Base-by-base conservation (phyloP, 768 basidiomycete genomes). In the Atractiella rhizophila region DNA sequence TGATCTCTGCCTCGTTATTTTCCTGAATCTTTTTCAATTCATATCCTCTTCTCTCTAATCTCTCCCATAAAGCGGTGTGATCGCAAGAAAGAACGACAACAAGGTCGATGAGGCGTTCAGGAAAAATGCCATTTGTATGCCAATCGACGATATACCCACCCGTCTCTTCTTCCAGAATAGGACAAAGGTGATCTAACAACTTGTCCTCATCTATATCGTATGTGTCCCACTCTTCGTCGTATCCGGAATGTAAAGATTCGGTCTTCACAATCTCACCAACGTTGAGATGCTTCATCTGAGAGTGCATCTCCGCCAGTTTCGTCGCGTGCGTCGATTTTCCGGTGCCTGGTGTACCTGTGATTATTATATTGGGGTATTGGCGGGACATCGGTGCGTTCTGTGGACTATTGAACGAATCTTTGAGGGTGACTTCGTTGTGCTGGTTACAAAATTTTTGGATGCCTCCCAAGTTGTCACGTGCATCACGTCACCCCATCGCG, bases 1-100 rank as follows among this genome's bases (percentile, higher is more conserved):
- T 91, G 54, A 98, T 96, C 62, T 98, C 91, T 11, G 86, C 85
- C 54, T 86, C 77, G 58, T 94, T 86, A 59, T 98, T 98, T 60
- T 98, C 91, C 56, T 86, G 78, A 4, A 98, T 81, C 61, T 98
- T 98, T 57, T 80, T 80, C 36, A 85, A 58, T 1, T 77, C 63
- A 56, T 96, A 96, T 8, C 69, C 68, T 46, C 86, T 94, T 56
- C 74, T 73, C 61, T 94, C 86, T 15, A 96, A 63, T 27, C 91
- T 69, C 11, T 79, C 71, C 80, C 91, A 96, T 23, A 98, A 60
- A 44, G 68, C 61, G 4, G 74, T 67, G 56, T 96, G 88, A 54
- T 91, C 66, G 51, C 86, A 94, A 10, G 75, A 71, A 7, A 96
- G 62, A 26, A 96, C 85, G 28, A 96, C 73, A 35, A 91, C 85